Evolutionary conservation across 805 yeast genomes (phyloP).

Genomic region (Nakazawaea holstii): DNA sequence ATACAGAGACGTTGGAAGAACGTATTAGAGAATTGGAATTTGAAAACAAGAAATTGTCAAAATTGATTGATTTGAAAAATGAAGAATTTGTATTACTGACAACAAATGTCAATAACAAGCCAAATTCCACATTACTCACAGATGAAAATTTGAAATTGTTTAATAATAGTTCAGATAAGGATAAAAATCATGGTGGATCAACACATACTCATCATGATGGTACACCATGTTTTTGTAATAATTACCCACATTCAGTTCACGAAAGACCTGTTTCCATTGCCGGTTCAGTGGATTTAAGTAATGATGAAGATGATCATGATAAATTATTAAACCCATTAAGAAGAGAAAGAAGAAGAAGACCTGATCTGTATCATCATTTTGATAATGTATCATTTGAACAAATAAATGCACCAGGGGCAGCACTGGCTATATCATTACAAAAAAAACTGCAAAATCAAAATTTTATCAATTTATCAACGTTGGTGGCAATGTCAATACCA

Average conservation of each 20-base stretch:
- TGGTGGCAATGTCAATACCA: conserved; percentile 70
- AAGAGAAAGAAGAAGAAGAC: conserved; percentile 1
- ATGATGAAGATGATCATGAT: conserved; percentile 44
- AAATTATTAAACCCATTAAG: conserved; percentile 11
- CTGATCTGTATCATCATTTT: conserved; percentile 5
- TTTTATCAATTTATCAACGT: conserved; percentile 42
- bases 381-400: conserved; percentile 48
- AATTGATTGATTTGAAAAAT: conserved; percentile 58
- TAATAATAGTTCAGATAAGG: conserved; percentile 11
- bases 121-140: conserved; percentile 12
- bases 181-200: conserved; percentile 11
- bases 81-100: conserved; percentile 43
- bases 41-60: conserved; percentile 66
- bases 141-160: conserved; percentile 24
- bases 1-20: conserved; percentile 86
- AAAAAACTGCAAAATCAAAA: conserved; percentile 37
- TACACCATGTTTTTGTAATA: conserved; percentile 48
- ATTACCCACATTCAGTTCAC: conserved; percentile 48
- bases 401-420: conserved; percentile 71
- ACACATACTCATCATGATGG: conserved; percentile 36
- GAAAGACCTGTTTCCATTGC: conserved; percentile 64
- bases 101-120: neutral
- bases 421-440: conserved; percentile 57
- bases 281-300: conserved; percentile 47
- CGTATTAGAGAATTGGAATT: conserved; percentile 81